These are phyloP conservation scores for Colletotrichum destructivum DNA, from an alignment of 2,329 filamentous ascomycete species.

Conservation along the genomic window DNA sequence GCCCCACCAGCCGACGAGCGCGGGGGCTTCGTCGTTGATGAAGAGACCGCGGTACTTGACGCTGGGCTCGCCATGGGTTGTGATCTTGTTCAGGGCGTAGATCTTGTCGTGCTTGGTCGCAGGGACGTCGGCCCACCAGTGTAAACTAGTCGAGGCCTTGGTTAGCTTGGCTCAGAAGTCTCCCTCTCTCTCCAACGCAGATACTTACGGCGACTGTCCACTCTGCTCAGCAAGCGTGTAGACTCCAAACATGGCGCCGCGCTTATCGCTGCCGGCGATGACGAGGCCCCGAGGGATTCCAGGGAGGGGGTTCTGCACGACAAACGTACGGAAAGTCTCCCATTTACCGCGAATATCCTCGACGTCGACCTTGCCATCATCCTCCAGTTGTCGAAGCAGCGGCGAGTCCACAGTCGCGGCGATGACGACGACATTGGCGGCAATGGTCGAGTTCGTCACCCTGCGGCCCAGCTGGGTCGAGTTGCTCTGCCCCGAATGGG, in stretches of 20 bases:
- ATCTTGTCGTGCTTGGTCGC: slow-evolving; percentile 61
- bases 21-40: slow-evolving; percentile 67
- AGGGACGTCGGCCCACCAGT: slow-evolving; percentile 73
- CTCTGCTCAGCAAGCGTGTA: slow-evolving; percentile 75
- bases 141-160: slow-evolving; percentile 56
- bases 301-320: slow-evolving; percentile 64
- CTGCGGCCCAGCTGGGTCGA: not conserved
- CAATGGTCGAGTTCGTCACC: not conserved
- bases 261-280: slow-evolving; percentile 71
- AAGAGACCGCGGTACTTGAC: slow-evolving; percentile 75
- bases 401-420: slow-evolving; percentile 42
- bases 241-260: slow-evolving; percentile 73
- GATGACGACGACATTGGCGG: slow-evolving; percentile 16
- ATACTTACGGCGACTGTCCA: slow-evolving; percentile 66
- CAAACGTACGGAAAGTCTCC: slow-evolving; percentile 67
- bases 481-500: not conserved
- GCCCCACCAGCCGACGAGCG: slow-evolving; percentile 40
- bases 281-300: slow-evolving; percentile 62
- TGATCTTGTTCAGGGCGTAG: slow-evolving; percentile 57
- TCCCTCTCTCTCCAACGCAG: no score
- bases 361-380: slow-evolving; percentile 44
- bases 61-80: slow-evolving; percentile 64
- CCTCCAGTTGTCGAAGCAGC: slow-evolving; percentile 41
- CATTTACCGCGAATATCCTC: slow-evolving; percentile 60
- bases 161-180: not conserved